phyloP scores from a whole-genome alignment of 495 filamentous ascomycete species.

The Evansstolkia leycettana region DNA sequence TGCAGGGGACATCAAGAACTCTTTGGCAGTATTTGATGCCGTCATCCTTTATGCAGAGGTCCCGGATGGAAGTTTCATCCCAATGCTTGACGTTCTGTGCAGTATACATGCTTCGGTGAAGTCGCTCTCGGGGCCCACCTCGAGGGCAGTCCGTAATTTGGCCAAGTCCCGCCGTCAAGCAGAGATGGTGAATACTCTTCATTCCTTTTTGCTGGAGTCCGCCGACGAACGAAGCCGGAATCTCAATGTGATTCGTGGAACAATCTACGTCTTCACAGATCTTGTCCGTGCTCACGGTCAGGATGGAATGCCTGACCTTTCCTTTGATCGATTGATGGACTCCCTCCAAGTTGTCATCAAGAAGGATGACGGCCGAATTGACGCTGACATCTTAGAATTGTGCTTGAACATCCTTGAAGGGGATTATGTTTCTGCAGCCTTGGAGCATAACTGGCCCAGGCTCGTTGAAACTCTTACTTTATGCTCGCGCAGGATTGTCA shows the following conservation, averaged over 20 bases:
- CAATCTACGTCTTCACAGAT: conserved; percentile 56
- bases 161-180: conserved; percentile 69
- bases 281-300: conserved; percentile 39
- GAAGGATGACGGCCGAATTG: conserved; percentile 37
- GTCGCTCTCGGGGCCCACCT: conserved; percentile 56
- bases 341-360: conserved; percentile 44
- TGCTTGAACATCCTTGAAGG: conserved; percentile 32
- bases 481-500: conserved; percentile 50
- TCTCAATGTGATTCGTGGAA: conserved; percentile 52
- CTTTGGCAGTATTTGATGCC: conserved; percentile 64
- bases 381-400: conserved; percentile 43
- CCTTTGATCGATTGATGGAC: conserved; percentile 38
- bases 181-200: conserved; percentile 51
- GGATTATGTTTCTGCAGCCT: conserved; percentile 18
- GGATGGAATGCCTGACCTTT: conserved; percentile 48
- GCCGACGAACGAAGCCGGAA: conserved; percentile 36
- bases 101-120: conserved; percentile 67
- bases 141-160: conserved; percentile 63
- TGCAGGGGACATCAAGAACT: conserved; percentile 60
- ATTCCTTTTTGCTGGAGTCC: conserved; percentile 47
- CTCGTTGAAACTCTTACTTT: conserved; percentile 40
- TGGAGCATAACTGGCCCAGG: conserved; percentile 22
- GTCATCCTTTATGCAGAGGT: conserved; percentile 70
- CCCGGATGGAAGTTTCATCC: conserved; percentile 50
- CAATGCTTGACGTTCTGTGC: conserved; percentile 69